Evolutionary conservation across 352 stramenopile genomes (phyloP).

Genomic region (Phytophthora niederhauseri): DNA sequence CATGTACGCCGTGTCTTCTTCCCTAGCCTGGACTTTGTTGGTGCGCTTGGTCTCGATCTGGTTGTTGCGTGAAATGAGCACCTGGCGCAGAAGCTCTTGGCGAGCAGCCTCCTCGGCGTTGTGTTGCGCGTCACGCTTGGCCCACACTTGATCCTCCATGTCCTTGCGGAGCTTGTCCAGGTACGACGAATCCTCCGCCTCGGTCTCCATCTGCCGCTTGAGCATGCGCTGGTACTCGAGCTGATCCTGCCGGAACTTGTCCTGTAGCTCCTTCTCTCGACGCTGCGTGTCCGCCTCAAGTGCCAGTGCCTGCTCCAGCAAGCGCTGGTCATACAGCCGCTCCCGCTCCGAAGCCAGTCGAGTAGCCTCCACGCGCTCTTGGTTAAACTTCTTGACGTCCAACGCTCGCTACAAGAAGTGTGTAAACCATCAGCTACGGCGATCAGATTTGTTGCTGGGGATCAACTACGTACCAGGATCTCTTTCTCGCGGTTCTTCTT

Average conservation of each 20-base stretch:
- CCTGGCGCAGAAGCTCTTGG: conserved; percentile 72
- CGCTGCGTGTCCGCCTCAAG: conserved; percentile 68
- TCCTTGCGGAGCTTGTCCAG: conserved; percentile 77
- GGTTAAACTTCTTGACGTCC: conserved; percentile 79
- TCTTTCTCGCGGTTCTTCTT: conserved; percentile 56
- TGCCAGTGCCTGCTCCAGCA: conserved; percentile 62
- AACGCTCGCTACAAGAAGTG: conserved; percentile 45
- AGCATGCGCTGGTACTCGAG: conserved; percentile 81
- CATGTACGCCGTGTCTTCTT: conserved; percentile 68
- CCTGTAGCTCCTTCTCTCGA: conserved; percentile 63
- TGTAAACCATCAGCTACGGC: not conserved
- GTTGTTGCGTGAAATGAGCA: conserved; percentile 60
- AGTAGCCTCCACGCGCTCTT: conserved; percentile 62
- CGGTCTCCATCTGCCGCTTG: conserved; percentile 72
- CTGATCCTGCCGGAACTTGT: conserved; percentile 72
- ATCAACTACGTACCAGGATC: conserved; percentile 38
- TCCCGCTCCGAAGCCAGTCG: conserved; percentile 54
- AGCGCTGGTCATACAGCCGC: conserved; percentile 62
- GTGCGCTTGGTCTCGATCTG: conserved; percentile 61
- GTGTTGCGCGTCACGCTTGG: conserved; percentile 76
- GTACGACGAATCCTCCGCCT: conserved; percentile 69
- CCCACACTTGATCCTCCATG: conserved; percentile 84
- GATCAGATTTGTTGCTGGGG: not conserved
- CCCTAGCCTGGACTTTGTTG: conserved; percentile 41
- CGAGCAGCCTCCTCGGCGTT: conserved; percentile 71